phyloP scores from a whole-genome alignment of 2,329 filamentous ascomycete species.

The Plectosphaerella plurivora region DNA sequence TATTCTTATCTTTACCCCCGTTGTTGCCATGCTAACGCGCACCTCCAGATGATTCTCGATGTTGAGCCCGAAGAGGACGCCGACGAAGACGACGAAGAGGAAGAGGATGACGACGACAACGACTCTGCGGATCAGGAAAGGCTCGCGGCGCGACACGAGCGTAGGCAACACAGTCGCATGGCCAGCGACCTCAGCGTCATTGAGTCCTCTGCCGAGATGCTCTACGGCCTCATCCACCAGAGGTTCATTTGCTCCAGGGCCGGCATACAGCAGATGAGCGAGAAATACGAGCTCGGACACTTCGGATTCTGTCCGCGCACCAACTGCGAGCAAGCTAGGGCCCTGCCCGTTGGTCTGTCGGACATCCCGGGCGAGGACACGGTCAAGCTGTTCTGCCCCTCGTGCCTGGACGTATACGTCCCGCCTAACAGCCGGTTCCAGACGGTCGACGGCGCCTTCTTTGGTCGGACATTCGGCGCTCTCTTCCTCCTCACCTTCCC shows the following conservation, averaged over 20 bases:
- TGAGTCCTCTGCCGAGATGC: slow-evolving; percentile 94
- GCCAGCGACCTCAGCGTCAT: slow-evolving; percentile 92
- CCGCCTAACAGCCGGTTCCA: slow-evolving; percentile 97
- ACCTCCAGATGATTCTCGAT: slow-evolving; percentile 81
- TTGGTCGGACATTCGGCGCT: slow-evolving; percentile 93
- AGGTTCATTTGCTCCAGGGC: slow-evolving; percentile 95
- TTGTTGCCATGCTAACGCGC: slow-evolving; percentile 12
- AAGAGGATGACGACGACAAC: slow-evolving; percentile 68
- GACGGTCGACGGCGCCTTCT: slow-evolving; percentile 95
- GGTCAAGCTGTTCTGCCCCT: slow-evolving; percentile 96
- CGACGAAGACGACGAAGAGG: slow-evolving; percentile 79
- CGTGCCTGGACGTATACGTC: slow-evolving; percentile 94
- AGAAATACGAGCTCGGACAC: slow-evolving; percentile 96
- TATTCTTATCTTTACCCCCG: not conserved
- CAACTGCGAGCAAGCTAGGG: slow-evolving; percentile 84
- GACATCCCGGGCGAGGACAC: slow-evolving; percentile 96
- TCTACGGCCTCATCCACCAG: slow-evolving; percentile 97
- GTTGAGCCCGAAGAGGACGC: slow-evolving; percentile 94
- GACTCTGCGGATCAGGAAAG: slow-evolving; percentile 61
- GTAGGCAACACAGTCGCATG: slow-evolving; percentile 78
- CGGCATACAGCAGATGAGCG: slow-evolving; percentile 97
- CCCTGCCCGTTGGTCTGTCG: slow-evolving; percentile 87
- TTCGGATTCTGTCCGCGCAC: slow-evolving; percentile 95
- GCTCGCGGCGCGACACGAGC: slow-evolving; percentile 48
- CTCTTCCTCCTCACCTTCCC: slow-evolving; percentile 99